These are phyloP conservation scores for Trichosporon coremiiforme DNA, from an alignment of 1,284 basidiomycete species.

Conservation along the genomic window DNA sequence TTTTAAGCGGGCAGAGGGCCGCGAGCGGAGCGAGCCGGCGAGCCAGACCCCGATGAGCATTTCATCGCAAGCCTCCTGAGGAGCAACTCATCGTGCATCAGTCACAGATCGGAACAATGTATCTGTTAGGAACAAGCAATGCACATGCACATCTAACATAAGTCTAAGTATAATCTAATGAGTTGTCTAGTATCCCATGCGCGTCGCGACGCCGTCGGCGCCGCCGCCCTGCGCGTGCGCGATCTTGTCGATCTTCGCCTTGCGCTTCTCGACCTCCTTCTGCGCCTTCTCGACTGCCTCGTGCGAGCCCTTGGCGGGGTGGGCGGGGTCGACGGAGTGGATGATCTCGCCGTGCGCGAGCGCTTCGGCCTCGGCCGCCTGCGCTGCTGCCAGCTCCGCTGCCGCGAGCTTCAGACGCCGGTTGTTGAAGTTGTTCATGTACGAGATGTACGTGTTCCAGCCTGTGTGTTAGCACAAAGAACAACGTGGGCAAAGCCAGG, in stretches of 20 bases:
- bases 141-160: too few species aligned
- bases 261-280: conserved; percentile 32
- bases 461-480: conserved; percentile 30
- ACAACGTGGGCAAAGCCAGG: too few species aligned
- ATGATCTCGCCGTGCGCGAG: conserved; percentile 28
- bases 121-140: too few species aligned
- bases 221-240: conserved; percentile 41
- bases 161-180: not conserved
- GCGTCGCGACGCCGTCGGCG: conserved; percentile 41
- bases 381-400: conserved; percentile 30
- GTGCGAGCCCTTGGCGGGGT: conserved; percentile 22
- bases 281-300: conserved; percentile 32
- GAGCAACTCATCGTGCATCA: too few species aligned
- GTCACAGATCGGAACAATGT: too few species aligned
- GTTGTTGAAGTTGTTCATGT: conserved; percentile 51
- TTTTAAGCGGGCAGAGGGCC: conserved; percentile 59
- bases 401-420: conserved; percentile 34
- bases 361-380: conserved; percentile 34
- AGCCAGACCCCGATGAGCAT: too few species aligned
- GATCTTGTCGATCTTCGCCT: conserved; percentile 35
- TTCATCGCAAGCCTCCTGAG: too few species aligned
- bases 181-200: conserved; percentile 36
- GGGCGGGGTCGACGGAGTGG: conserved; percentile 19
- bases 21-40: not conserved
- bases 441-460: conserved; percentile 63